Base-by-base conservation (phyloP, 805 yeast species). In the Jamesozyma gamospora region DNA sequence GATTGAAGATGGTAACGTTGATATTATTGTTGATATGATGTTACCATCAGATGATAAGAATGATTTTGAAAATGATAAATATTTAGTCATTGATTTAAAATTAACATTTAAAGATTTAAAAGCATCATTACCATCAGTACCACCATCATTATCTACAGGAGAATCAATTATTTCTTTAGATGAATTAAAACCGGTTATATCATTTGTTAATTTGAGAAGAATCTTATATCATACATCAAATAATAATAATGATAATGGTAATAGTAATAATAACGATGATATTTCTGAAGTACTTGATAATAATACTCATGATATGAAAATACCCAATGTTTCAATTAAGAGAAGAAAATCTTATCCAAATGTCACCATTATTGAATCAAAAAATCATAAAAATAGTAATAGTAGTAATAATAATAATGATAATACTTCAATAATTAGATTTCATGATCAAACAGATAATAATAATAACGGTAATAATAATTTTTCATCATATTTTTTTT, bases 1-100 rank as follows among this genome's bases (percentile, higher is more conserved):
- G 94, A 58, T 83, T 11, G 70, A 71, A 19, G 75, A 75, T 35
- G 90, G 92, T 4, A 75, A 76, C 47, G 76, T 79, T 4, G 87
- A 82, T 42, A 62, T 83, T 4, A 64, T 71, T 14, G 82, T 85
- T 3, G 92, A 83, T 60, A 73, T 83, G 16, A 76, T 79, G 72
- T 65, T 82, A 25, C 92, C 94, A 1, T 66, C 62, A 25, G 68
- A 67, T 16, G 65, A 65, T n/a, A 60, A 55, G 1, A 33, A 35
- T 28, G 36, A 41, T 14, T 69, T 32, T 18, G 32, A 30, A 8
- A 41, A 31, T 24, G 38, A 42, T n/a, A 70, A 70, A 50, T 83
- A 83, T 53, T 75, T 81, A 28, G 75, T 82, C 24, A 67, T 82
- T 42, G 84, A 82, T 54, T 68, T 79, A 46, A 79, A 74, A 46